Base-by-base conservation (phyloP, 2,329 filamentous ascomycete species). In the Ceratocystis diversiconidia region DNA sequence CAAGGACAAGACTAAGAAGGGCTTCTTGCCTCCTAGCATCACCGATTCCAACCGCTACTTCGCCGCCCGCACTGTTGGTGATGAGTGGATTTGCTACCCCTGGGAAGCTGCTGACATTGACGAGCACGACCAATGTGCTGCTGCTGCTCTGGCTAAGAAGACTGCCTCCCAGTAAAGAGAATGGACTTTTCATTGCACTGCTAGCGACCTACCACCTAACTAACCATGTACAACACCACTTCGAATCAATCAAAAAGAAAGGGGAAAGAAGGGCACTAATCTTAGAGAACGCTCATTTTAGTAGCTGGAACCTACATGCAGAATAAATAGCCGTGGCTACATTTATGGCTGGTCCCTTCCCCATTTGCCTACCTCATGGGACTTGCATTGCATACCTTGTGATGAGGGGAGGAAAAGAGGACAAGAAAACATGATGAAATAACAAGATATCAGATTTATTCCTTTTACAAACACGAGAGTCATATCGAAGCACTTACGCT, bases 1-100 rank as follows among this genome's bases (percentile, higher is more conserved):
- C 82, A 99, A 99, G 85, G 85, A 96, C 77, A 97, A 99, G 83
- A 70, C 79, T 65, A 99, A 99, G 86, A 96, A 96, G 82, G 94
- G 94, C 64, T 78, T 77, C 22, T 80, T 99, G 66, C 92, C 94
- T 10, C 73, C 83, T 22, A 85, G 90, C 46, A 90, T 97, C 83
- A 80, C 92, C 69, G 77, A 81, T 50, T 77, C 85, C 65, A 82
- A 83, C 66, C 82, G 87, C 71, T 99, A 99, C 77, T 76, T 88
- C 70, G 94, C 94, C 25, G 90, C 94, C 25, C 80, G 87, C 73
- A 97, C 92, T 5, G 89, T 95, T 41, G 84, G 83, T n/a, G 92
- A 99, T 76, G 87, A 91, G 70, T 99, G 94, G 94, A 97, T 97
- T 75, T 95, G 90, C 82, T 99, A 99, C 78, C 94, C 94, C 17